phyloP scores from a whole-genome alignment of 805 yeast genomes.

The Hanseniaspora opuntiae region DNA sequence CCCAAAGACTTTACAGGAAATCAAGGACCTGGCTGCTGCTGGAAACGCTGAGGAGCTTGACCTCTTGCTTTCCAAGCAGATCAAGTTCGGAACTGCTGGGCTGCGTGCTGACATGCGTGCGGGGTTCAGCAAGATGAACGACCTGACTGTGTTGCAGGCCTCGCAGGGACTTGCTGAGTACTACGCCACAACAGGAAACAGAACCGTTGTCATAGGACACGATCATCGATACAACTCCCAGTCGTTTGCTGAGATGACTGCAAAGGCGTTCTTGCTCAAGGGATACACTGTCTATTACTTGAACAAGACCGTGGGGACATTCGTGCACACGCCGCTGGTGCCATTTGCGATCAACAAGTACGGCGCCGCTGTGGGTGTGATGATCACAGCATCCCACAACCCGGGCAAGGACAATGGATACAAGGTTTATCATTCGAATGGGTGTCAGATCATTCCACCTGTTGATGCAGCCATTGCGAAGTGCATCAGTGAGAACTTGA shows the following conservation, averaged over 20 bases:
- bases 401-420: conserved; percentile 83
- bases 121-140: conserved; percentile 80
- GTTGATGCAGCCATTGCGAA: conserved; percentile 63
- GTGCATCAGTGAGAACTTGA: conserved; percentile 45
- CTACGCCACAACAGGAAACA: conserved; percentile 24
- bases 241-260: conserved; percentile 66
- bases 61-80: conserved; percentile 41
- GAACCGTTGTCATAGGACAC: conserved; percentile 65
- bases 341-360: conserved; percentile 66
- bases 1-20: conserved; percentile 35
- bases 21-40: conserved; percentile 32
- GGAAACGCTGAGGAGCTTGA: conserved; percentile 35
- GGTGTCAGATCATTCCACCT: conserved; percentile 93
- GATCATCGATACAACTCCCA: conserved; percentile 79
- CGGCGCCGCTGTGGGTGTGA: conserved; percentile 65
- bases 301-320: conserved; percentile 25
- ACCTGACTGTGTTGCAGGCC: conserved; percentile 77
- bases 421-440: conserved; percentile 85
- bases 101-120: conserved; percentile 79
- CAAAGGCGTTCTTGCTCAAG: conserved; percentile 50
- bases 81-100: conserved; percentile 89
- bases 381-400: conserved; percentile 85
- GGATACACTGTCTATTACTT: conserved; percentile 62
- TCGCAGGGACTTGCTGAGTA: conserved; percentile 66
- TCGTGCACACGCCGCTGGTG: conserved; percentile 78